Conservation (phyloP, 2,329 filamentous ascomycete species). For the Colletotrichum sp. region DNA sequence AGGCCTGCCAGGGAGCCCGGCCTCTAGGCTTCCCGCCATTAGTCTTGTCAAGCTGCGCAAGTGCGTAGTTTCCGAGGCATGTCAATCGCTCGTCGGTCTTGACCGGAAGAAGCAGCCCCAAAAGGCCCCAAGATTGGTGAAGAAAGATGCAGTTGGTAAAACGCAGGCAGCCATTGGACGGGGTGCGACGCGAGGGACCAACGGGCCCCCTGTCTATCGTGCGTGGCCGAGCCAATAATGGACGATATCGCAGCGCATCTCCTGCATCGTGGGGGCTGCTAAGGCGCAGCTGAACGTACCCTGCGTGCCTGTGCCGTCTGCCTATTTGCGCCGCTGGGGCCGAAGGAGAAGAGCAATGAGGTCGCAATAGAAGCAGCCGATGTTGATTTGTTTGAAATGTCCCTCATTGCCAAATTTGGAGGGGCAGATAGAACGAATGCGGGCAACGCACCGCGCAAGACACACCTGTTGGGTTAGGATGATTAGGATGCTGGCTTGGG, state of each 20-base stretch:
- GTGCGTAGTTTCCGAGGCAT: neutral
- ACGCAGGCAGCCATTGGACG: neutral
- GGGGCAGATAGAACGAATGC: neutral
- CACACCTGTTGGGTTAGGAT: neutral
- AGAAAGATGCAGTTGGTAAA: slow-evolving; percentile 10
- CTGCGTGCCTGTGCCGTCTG: slow-evolving; percentile 7
- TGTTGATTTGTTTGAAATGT: neutral
- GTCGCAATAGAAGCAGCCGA: neutral
- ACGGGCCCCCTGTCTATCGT: neutral
- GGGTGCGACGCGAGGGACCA: slow-evolving; percentile 5
- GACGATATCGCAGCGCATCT: neutral
- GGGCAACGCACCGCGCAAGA: neutral
- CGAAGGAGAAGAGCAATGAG: neutral
- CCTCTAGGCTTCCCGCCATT: neutral
- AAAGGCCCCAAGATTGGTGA: neutral
- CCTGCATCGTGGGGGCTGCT: slow-evolving; percentile 13
- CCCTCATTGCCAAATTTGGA: neutral
- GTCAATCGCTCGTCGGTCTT: neutral
- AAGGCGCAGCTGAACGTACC: slow-evolving; percentile 16
- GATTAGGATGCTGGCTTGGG: neutral
- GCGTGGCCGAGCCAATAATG: slow-evolving; percentile 17
- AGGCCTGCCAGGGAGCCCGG: neutral
- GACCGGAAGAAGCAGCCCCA: neutral
- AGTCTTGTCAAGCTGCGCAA: neutral
- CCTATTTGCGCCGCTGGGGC: neutral